Evolutionary conservation across 2,329 filamentous ascomycete species (phyloP).

Genomic region (Volutella citrinella): DNA sequence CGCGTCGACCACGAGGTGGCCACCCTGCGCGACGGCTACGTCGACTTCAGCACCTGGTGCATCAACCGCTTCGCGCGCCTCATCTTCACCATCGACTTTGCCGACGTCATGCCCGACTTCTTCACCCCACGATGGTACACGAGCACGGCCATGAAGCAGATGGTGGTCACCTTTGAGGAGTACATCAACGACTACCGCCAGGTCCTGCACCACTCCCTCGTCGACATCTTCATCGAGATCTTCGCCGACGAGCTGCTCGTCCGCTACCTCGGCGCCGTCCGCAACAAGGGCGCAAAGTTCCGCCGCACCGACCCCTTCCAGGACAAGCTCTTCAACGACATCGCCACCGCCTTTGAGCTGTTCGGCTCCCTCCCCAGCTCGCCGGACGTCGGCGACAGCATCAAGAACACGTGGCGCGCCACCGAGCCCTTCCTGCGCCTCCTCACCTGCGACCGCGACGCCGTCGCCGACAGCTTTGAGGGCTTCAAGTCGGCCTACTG

Average conservation of each 20-base stretch:
- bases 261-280: slow-evolving; percentile 77
- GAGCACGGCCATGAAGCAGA: slow-evolving; percentile 83
- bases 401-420: slow-evolving; percentile 91
- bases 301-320: slow-evolving; percentile 81
- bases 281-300: slow-evolving; percentile 90
- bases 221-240: slow-evolving; percentile 91
- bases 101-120: slow-evolving; percentile 76
- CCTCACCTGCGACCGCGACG: slow-evolving; percentile 71
- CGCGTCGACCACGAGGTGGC: slow-evolving; percentile 71
- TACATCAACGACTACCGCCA: slow-evolving; percentile 85
- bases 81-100: slow-evolving; percentile 90
- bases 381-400: slow-evolving; percentile 64
- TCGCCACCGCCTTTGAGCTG: slow-evolving; percentile 85
- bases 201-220: slow-evolving; percentile 80
- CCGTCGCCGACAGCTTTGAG: slow-evolving; percentile 74
- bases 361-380: slow-evolving; percentile 73
- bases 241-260: slow-evolving; percentile 88
- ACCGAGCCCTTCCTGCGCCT: slow-evolving; percentile 81
- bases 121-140: slow-evolving; percentile 91
- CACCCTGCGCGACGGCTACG: slow-evolving; percentile 81
- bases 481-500: slow-evolving; percentile 83
- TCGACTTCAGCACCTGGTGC: slow-evolving; percentile 92
- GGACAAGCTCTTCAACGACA: slow-evolving; percentile 91
- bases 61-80: slow-evolving; percentile 82
- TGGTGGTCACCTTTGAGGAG: slow-evolving; percentile 92